These are phyloP conservation scores for Chrysosporium queenslandicum DNA, from an alignment of 2,329 filamentous ascomycete species.

Conservation along the genomic window DNA sequence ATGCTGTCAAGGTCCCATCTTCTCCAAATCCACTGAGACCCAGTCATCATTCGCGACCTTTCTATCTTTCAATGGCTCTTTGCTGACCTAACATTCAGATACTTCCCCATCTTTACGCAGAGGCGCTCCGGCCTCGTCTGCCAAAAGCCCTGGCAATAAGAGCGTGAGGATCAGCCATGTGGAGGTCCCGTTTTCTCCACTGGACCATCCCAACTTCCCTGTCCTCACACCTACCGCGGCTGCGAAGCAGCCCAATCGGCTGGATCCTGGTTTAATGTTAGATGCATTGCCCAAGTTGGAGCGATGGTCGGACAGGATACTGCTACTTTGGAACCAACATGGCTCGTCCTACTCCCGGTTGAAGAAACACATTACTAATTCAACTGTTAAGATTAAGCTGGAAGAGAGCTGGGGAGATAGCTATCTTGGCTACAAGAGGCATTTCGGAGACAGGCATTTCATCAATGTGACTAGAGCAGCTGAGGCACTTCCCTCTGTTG, in stretches of 20 bases:
- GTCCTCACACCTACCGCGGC: too few species aligned
- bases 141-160: not conserved
- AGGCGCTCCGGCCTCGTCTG: not conserved
- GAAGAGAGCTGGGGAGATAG: slow-evolving; percentile 8
- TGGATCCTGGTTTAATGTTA: slow-evolving; percentile 14
- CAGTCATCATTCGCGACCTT: not conserved
- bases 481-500: slow-evolving; percentile 9
- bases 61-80: not conserved
- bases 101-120: not conserved
- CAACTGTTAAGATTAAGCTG: slow-evolving; percentile 7
- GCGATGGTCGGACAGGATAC: slow-evolving; percentile 9
- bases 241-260: not conserved
- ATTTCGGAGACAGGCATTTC: slow-evolving; percentile 13
- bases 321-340: slow-evolving; percentile 10
- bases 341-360: slow-evolving; percentile 12
- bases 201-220: not conserved
- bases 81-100: not conserved
- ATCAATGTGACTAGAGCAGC: slow-evolving; percentile 8
- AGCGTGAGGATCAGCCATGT: not conserved
- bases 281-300: slow-evolving; percentile 15
- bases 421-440: slow-evolving; percentile 13
- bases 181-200: not conserved
- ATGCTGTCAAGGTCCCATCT: too few species aligned
- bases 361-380: slow-evolving; percentile 5
- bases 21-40: not conserved